A percentile compares a stretch with the other conserved stretches of the same genome.
phyloP scores from a whole-genome alignment of 208 protist species.

The Leishmania arabica region DNA sequence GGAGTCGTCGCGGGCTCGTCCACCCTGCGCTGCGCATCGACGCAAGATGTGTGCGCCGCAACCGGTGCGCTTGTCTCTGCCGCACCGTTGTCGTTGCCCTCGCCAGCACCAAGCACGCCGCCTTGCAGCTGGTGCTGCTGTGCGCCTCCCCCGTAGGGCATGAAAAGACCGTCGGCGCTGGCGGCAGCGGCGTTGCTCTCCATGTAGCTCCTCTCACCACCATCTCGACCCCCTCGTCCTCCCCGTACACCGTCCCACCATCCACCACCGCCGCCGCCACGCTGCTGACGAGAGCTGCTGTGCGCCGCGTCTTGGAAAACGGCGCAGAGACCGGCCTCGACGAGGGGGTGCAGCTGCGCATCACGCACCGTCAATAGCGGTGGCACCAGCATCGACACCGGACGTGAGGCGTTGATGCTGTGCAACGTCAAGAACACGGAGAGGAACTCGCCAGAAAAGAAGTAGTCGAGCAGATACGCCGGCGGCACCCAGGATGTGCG shows the following conservation, averaged over 20 bases:
- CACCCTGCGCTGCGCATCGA: not conserved
- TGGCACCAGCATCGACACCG: conserved; percentile 32
- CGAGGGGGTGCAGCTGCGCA: conserved; percentile 38
- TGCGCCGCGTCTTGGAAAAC: conserved; percentile 2
- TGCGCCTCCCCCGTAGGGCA: not conserved
- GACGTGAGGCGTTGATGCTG: conserved; percentile 41
- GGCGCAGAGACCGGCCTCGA: conserved; percentile 23
- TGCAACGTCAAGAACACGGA: conserved; percentile 43
- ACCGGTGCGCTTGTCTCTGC: not conserved
- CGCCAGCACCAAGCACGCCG: not conserved
- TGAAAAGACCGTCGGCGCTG: not conserved
- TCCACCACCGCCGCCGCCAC: conserved; percentile 5
- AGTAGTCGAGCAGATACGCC: conserved; percentile 43
- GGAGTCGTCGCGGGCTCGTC: not conserved
- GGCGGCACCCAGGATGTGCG: conserved; percentile 53
- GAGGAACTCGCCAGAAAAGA: conserved; percentile 45
- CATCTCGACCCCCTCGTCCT: conserved; percentile 15
- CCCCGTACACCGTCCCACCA: conserved; percentile 4
- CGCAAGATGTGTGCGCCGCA: not conserved
- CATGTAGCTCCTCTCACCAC: not conserved
- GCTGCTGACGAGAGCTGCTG: conserved; percentile 1
- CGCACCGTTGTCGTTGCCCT: not conserved
- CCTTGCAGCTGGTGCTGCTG: not conserved
- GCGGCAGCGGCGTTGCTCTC: not conserved
- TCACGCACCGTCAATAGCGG: conserved; percentile 48